phyloP scores from a whole-genome alignment of 176 grass and related monocot genomes.

The Elymus sibiricus region DNA sequence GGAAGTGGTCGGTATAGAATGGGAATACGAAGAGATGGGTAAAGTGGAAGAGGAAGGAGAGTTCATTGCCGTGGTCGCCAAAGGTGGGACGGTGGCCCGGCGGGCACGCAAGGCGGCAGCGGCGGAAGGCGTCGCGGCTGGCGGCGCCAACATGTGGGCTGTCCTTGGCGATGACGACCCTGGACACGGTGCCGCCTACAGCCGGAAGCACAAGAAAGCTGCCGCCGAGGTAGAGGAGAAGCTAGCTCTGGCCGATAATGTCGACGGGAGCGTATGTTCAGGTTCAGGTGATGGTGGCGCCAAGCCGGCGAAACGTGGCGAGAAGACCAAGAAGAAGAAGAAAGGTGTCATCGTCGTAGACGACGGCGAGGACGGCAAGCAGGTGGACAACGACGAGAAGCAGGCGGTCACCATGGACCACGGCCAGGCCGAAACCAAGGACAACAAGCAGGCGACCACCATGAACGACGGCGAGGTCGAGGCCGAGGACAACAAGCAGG shows the following conservation, averaged over 20 bases:
- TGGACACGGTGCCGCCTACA: not conserved
- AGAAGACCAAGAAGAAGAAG: not conserved
- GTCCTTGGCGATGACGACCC: not conserved
- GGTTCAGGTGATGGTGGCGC: not conserved
- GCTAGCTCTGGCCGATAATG: not conserved
- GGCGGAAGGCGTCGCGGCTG: not conserved
- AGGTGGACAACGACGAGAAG: too few species aligned
- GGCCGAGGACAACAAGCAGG: too few species aligned
- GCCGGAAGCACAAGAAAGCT: not conserved
- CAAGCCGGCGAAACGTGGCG: not conserved
- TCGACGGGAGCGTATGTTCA: not conserved
- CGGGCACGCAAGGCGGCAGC: not conserved
- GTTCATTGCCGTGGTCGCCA: not conserved
- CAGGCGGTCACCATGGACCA: too few species aligned
- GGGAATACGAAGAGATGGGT: too few species aligned
- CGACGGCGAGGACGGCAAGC: too few species aligned
- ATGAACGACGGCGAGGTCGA: too few species aligned
- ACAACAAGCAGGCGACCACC: too few species aligned
- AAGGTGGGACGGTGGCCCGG: not conserved
- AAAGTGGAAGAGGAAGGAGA: not conserved
- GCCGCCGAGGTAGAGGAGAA: not conserved
- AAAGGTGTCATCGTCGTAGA: not conserved
- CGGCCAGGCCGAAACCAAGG: too few species aligned
- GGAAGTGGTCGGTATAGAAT: not conserved
- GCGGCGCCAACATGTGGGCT: constrained; percentile 16